Base-by-base conservation (phyloP, 805 yeast species). In the Lachancea sp. region DNA sequence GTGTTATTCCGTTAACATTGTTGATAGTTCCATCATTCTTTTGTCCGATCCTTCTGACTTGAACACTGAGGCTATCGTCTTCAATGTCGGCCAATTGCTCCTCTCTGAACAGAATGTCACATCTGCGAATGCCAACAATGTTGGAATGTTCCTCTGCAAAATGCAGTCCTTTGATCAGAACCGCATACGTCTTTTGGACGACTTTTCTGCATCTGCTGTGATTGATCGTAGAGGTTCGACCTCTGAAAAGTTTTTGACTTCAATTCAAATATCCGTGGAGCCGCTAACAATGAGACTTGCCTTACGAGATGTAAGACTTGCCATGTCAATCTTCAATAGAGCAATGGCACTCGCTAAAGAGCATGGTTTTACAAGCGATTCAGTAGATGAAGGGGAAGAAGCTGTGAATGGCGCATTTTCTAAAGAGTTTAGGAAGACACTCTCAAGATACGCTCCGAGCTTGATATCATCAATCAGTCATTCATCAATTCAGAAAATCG, bases 1-100 rank as follows among this genome's bases (percentile, higher is more conserved):
- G 19, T 81, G 79, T 0, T 77, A 74, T 49, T 74, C 85, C 1
- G 58, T 91, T 31, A 88, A 85, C 56, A 65, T 93, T 34, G 79
- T 81, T 5, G 82, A 87, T 45, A 81, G 91, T 0, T 86, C 95
- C 0, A 70, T 91, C 16, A 78, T 87, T 16, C 65, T 93, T 26
- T 65, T 93, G 36, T 95, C 96, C 0, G 85, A 91, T 59, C 86
- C 96, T 0, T 73, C 82, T 0, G 69, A 73, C 7, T 59, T 65
- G 2, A 73, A 80, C 49, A 78, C 95, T 0, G 95, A 90, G 55
- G 98, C 98, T 0, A 75, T 91, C 49, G 96, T 91, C 1, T 83
- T 93, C 68, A 85, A 86, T 56, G 79, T 89, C 12, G 95, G 84
- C 48, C 96, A 90, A 57, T 64, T 89, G 2, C 66, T 82, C 37